A percentile compares a stretch with the other conserved stretches of the same genome.
Conservation (phyloP, 345 rosid species). For the Syzygium aromaticum region DNA sequence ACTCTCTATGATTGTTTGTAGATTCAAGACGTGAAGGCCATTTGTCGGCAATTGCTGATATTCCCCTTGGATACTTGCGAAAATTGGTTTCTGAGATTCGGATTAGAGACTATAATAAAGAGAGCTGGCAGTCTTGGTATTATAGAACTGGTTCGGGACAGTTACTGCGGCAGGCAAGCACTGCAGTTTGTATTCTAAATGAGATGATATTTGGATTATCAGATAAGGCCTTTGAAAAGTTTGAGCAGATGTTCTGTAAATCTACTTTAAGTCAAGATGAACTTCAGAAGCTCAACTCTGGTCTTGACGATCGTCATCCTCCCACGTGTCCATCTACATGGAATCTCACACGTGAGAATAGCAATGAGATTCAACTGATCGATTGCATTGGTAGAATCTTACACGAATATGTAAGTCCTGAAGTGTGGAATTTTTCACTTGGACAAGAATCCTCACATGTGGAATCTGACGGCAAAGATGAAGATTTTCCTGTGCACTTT, state of each 20-base stretch:
- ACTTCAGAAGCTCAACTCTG: slow-evolving; percentile 9
- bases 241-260: slow-evolving; percentile 47
- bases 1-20: slow-evolving; percentile 28
- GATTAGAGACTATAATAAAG: slow-evolving; percentile 44
- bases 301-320: slow-evolving; percentile 2
- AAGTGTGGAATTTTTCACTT: slow-evolving; percentile 80
- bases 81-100: slow-evolving; percentile 71
- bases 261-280: slow-evolving; percentile 22
- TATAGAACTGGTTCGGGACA: slow-evolving; percentile 67
- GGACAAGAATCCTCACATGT: slow-evolving; percentile 28
- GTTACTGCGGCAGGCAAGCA: slow-evolving; percentile 70
- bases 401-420: slow-evolving; percentile 79
- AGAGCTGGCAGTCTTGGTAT: slow-evolving; percentile 85
- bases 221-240: slow-evolving; percentile 38
- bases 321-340: slow-evolving; percentile 21
- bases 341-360: slow-evolving; percentile 42
- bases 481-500: slow-evolving; percentile 43
- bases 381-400: slow-evolving; percentile 77
- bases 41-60: slow-evolving; percentile 61
- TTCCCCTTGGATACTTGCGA: slow-evolving; percentile 57
- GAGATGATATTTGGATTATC: slow-evolving; percentile 89
- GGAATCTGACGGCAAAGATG: slow-evolving; percentile 32
- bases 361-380: slow-evolving; percentile 38
- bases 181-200: slow-evolving; percentile 75
- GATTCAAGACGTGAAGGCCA: slow-evolving; percentile 48